Percentiles rank a stretch among this genome's conserved stretches.
Evolutionary conservation across 1,284 basidiomycete genomes (phyloP).

Genomic region (Puccinia novopanici): DNA sequence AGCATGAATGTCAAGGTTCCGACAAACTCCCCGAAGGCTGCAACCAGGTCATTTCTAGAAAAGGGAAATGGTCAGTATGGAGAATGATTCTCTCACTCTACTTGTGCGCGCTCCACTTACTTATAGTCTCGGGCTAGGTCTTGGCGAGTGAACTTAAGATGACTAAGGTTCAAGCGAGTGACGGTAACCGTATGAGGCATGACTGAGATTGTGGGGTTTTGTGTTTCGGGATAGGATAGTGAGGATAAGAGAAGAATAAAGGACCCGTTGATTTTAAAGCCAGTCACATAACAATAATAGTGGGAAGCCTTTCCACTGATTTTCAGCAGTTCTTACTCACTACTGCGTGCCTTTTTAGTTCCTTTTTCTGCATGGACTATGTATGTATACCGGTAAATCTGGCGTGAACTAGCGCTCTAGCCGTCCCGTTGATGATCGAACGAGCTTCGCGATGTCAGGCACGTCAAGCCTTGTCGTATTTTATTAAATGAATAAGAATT

Average conservation of each 20-base stretch:
- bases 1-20: slow-evolving; percentile 39
- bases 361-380: too few relatives aligned
- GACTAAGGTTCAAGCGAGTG: slow-evolving; percentile 10
- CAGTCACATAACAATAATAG: not conserved
- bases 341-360: too few relatives aligned
- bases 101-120: not conserved
- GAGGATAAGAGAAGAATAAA: not conserved
- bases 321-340: too few relatives aligned
- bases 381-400: too few relatives aligned
- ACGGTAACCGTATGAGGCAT: slow-evolving; percentile 14
- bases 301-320: not conserved
- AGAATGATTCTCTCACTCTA: not conserved
- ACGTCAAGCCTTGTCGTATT: not conserved
- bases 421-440: not conserved
- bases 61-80: not conserved
- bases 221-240: not conserved
- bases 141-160: slow-evolving; percentile 10
- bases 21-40: slow-evolving; percentile 44
- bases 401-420: slow-evolving; percentile 1
- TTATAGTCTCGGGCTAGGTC: slow-evolving; percentile 9
- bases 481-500: too few relatives aligned
- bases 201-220: not conserved
- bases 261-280: not conserved
- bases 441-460: not conserved
- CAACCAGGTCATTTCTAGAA: slow-evolving; percentile 37